Base-by-base conservation (phyloP, 1,139 yeast species). In the Kodamaea sp. region DNA sequence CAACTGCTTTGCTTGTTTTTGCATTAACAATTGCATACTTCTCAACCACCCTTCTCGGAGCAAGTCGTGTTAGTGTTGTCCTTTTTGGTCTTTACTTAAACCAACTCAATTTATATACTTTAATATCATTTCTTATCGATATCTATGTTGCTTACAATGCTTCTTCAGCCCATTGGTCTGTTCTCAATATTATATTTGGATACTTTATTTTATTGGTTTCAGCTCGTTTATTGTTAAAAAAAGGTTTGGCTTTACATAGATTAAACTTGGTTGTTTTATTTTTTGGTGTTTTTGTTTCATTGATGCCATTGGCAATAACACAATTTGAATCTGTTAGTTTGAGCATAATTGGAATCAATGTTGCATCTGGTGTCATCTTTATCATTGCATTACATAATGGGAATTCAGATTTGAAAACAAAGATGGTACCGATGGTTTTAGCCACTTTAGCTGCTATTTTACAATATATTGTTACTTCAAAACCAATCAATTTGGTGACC, bases 71-170 rank as follows among this genome's bases (percentile, higher is more conserved):
- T 2, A 44, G 59, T 2, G 57, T 56, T 36, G 38, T 64, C 8
- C 49, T 46, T 25, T 45, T 65, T 27, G 66, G 66, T 5, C 51
- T 63, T 12, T 60, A 56, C 39, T 42, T 62, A 41, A 57, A 62
- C 42, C 57, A 50, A 10, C 52, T 55, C 47, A 63, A 58, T 35
- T 41, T 55, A 8, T 63, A 61, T 45, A 58, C 67, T 2, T 44
- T 56, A 11, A 32, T 55, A 25, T 51, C 60, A 27, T 53, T 62
- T 29, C 27, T 55, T 8, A 42, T 49, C 24, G 67, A 64, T 37
- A 31, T 53, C 8, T 52, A 46, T 36, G 36, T 37, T 11, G 35
- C 47, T 2, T 49, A 49, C 34, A 41, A 45, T 12, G 46, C 45
- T 34, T 40, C 47, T 5, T 27, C 42, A 5, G 27, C 31, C 27